A percentile compares a stretch with the other conserved stretches of the same genome.
These are phyloP conservation scores for Asterella californica DNA, from an alignment of 225 moss, liverwort and hornwort genomes.

Conservation along the genomic window DNA sequence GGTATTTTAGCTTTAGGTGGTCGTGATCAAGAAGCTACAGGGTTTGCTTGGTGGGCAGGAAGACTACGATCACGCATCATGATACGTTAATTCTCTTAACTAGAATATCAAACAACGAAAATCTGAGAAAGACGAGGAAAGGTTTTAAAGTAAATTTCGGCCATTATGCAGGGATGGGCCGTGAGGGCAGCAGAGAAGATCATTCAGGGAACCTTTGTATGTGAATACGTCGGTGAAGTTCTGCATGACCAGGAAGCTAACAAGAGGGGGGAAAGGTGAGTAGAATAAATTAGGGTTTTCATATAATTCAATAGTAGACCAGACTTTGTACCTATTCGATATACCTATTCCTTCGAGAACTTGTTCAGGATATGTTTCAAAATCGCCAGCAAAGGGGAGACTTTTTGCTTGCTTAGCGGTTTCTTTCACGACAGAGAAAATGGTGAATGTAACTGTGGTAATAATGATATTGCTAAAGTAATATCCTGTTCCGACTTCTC, in stretches of 20 bases:
- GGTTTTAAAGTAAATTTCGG: neutral
- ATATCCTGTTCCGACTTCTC: too few relatives aligned
- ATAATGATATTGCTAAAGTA: too few relatives aligned
- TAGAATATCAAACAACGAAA: neutral
- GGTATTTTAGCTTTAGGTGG: too few relatives aligned
- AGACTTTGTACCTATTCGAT: neutral
- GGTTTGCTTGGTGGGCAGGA: too few relatives aligned
- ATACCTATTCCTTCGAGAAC: too few relatives aligned
- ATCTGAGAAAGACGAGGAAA: neutral
- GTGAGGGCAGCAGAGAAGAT: conserved; percentile 85
- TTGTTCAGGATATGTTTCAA: too few relatives aligned
- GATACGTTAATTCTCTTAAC: too few relatives aligned
- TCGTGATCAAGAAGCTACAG: too few relatives aligned
- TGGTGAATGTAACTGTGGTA: too few relatives aligned
- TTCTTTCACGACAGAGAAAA: neutral
- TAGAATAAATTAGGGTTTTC: neutral
- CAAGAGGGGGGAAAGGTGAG: conserved; percentile 87
- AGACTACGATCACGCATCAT: too few relatives aligned
- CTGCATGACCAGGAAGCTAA: conserved; percentile 90
- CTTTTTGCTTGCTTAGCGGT: neutral
- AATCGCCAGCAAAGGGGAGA: neutral
- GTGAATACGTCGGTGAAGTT: conserved; percentile 96
- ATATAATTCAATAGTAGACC: neutral
- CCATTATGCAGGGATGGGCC: conserved; percentile 82
- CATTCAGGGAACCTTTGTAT: conserved; percentile 83